Conservation (phyloP, 140 eudicot species). For the Flaveria floridana region DNA sequence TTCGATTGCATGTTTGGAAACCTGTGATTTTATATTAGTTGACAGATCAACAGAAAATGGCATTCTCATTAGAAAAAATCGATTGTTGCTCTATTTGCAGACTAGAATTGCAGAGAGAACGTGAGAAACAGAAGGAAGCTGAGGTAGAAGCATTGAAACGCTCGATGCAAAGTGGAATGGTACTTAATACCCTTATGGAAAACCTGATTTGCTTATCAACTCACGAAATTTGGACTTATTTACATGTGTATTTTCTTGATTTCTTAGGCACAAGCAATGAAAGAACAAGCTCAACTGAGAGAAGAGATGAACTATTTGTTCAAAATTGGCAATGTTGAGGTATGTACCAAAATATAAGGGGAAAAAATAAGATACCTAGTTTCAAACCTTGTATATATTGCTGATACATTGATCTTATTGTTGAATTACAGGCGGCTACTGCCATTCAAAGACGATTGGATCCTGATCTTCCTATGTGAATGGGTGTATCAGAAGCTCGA, state of each 20-base stretch:
- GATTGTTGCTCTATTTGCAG: conserved; percentile 41
- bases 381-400: not conserved
- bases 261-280: conserved; percentile 91
- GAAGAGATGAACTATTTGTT: conserved; percentile 89
- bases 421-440: conserved; percentile 71
- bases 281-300: conserved; percentile 84
- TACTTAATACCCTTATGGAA: conserved; percentile 20
- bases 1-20: conserved; percentile 17
- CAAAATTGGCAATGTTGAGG: conserved; percentile 93
- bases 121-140: conserved; percentile 76
- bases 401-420: conserved; percentile 18
- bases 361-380: not conserved
- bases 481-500: not conserved
- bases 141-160: conserved; percentile 75
- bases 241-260: conserved; percentile 19
- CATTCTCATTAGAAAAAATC: not conserved
- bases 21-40: not conserved
- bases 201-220: not conserved
- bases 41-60: not conserved
- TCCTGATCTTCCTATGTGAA: conserved; percentile 77
- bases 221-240: not conserved
- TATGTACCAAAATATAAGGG: conserved; percentile 19
- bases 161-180: conserved; percentile 92
- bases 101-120: conserved; percentile 70
- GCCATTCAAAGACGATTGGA: conserved; percentile 93